A percentile compares a stretch with the other conserved stretches of the same genome.
Evolutionary conservation across 768 basidiomycete genomes (phyloP).

Genomic region (Russula virescens): DNA sequence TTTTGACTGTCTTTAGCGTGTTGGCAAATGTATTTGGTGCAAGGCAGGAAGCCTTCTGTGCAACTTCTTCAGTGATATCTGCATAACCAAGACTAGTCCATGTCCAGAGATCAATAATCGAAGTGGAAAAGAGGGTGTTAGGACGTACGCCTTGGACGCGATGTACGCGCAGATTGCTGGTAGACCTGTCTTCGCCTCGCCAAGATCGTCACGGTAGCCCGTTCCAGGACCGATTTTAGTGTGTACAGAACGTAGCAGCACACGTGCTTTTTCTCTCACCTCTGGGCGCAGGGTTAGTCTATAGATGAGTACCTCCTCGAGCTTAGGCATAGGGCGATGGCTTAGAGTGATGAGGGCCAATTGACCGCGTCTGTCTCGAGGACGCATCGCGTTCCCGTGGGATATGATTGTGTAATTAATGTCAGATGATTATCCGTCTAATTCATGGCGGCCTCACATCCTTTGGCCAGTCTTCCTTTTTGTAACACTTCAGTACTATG

Average conservation of each 20-base stretch:
- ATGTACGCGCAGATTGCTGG: slow-evolving; percentile 49
- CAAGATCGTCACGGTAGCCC: slow-evolving; percentile 43
- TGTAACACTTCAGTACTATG: too few relatives aligned
- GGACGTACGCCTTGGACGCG: slow-evolving; percentile 42
- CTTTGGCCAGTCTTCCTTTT: too few relatives aligned
- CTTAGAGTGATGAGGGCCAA: too few relatives aligned
- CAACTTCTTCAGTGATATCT: slow-evolving; percentile 30
- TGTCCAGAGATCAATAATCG: background rate
- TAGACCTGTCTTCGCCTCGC: slow-evolving; percentile 36
- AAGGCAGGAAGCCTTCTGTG: slow-evolving; percentile 33
- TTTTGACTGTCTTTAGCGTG: slow-evolving; percentile 27
- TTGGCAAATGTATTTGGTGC: slow-evolving; percentile 28
- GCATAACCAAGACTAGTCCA: slow-evolving; percentile 27
- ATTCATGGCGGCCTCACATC: too few relatives aligned
- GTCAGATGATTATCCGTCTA: too few relatives aligned
- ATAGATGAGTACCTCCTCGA: slow-evolving; percentile 20
- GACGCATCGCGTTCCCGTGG: background rate
- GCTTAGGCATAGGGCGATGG: slow-evolving; percentile 10
- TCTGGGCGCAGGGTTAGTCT: slow-evolving; percentile 26
- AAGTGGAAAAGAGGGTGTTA: background rate
- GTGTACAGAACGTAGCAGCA: slow-evolving; percentile 35
- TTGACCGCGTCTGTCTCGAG: too few relatives aligned
- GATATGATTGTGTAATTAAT: slow-evolving; percentile 2
- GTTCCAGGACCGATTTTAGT: slow-evolving; percentile 45
- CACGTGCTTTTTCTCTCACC: slow-evolving; percentile 33